Base-by-base conservation (phyloP, 495 filamentous ascomycete genomes). In the Neurospora tetraspora region DNA sequence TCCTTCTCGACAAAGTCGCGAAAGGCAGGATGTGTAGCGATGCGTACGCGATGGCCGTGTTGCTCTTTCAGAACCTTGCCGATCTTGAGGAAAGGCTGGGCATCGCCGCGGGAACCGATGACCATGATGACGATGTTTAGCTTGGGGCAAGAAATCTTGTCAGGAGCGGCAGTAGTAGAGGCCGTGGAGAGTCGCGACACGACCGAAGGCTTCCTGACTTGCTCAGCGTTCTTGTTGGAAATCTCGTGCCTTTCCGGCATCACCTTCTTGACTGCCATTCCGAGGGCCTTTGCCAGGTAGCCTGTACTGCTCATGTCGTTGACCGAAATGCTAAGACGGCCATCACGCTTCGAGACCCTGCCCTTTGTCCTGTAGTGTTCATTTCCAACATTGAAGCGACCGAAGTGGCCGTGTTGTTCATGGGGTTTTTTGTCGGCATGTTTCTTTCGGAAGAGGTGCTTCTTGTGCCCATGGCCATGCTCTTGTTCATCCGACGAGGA, bases 51-150 rank as follows among this genome's bases (percentile, higher is more conserved):
- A 81, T 94, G 92, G n/a, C 89, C 88, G 76, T 91, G 88, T 5
- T 80, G 83, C 36, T 86, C 77, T 76, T 90, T 87, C 27, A 96
- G 78, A 0, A 85, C 83, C 77, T 88, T 87, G 0, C 91, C 91
- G 8, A 93, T 79, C 12, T 90, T 87, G 42, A 94, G 79, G 73
- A 94, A 94, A 5, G 91, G 91, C 78, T 94, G 92, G 0, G 92
- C 90, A 76, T 94, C 92, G n/a, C 92, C 92, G 31, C 92, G 87
- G 3, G 89, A 91, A 16, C 92, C 93, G 45, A 94, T 89, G 10
- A 94, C 89, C 77, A 93, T 91, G 75, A 94, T 93, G 39, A 94
- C 92, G 70, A 94, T 87, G 79, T 94, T 93, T 47, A 94, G 81
- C 69, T 78, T 85, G 6, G 90, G 88, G 8, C 79, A 78, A 12